phyloP scores from a whole-genome alignment of 805 yeast species.

The Yarrowia porcina region DNA sequence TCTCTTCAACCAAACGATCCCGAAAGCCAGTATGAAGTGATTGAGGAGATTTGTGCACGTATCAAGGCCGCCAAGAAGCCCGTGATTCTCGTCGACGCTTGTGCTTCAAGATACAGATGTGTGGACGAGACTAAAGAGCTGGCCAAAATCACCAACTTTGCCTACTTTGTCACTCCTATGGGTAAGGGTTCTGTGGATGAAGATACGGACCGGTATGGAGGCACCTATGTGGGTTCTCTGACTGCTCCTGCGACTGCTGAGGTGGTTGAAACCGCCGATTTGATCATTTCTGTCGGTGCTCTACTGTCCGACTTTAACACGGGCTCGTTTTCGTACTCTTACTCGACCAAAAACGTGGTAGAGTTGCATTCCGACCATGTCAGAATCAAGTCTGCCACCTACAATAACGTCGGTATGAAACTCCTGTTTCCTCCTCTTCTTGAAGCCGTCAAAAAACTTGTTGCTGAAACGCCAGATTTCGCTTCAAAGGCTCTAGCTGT shows the following conservation, averaged over 20 bases:
- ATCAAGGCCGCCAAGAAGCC: slow-evolving; percentile 63
- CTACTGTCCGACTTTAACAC: slow-evolving; percentile 85
- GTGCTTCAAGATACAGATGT: slow-evolving; percentile 75
- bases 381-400: slow-evolving; percentile 50
- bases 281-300: slow-evolving; percentile 76
- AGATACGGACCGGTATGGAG: slow-evolving; percentile 68
- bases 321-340: slow-evolving; percentile 65
- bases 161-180: slow-evolving; percentile 85
- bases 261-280: slow-evolving; percentile 70
- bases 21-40: slow-evolving; percentile 62
- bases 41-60: slow-evolving; percentile 50
- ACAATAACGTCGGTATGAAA: slow-evolving; percentile 55
- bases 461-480: slow-evolving; percentile 35
- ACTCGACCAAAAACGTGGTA: slow-evolving; percentile 51
- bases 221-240: slow-evolving; percentile 81
- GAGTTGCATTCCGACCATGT: slow-evolving; percentile 57
- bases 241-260: slow-evolving; percentile 69
- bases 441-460: neutral
- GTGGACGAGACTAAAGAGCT: slow-evolving; percentile 59
- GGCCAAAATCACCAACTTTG: slow-evolving; percentile 68
- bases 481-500: slow-evolving; percentile 45
- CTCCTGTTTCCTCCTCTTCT: slow-evolving; percentile 38
- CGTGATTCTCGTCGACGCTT: slow-evolving; percentile 77
- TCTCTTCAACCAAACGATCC: slow-evolving; percentile 54
- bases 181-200: slow-evolving; percentile 81